Conservation (phyloP, 208 protist genomes). For the Leishmania tarentolae region DNA sequence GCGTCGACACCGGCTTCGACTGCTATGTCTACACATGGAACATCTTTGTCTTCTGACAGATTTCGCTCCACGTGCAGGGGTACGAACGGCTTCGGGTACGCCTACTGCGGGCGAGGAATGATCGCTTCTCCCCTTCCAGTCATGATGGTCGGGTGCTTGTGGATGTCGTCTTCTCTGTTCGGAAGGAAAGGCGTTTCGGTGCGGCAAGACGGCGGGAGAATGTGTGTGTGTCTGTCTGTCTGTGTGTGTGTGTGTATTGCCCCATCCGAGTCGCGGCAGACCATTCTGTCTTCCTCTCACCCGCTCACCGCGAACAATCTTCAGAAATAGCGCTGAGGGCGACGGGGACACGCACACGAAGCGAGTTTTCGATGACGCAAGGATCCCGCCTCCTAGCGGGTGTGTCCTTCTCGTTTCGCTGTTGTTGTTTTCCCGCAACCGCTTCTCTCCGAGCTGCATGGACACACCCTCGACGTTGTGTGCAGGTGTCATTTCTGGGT, state of each 20-base stretch:
- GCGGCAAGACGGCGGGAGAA: background rate
- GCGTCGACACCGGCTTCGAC: constrained; percentile 72
- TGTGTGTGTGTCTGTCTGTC: no score
- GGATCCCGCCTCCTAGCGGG: background rate
- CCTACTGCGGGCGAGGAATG: background rate
- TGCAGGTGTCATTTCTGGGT: background rate
- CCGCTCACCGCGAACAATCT: background rate
- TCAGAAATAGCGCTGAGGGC: background rate
- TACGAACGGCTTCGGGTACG: background rate
- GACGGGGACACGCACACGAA: no score
- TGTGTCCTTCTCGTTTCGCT: background rate
- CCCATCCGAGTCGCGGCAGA: background rate
- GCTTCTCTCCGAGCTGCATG: background rate
- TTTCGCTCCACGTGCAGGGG: background rate
- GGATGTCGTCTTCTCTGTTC: no score
- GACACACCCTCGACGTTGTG: background rate
- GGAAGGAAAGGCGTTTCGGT: background rate
- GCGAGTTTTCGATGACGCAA: no score
- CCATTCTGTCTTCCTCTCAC: background rate
- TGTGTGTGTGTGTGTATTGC: background rate
- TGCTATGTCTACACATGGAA: constrained; percentile 82
- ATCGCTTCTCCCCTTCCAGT: no score
- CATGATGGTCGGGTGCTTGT: no score
- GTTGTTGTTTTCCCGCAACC: background rate
- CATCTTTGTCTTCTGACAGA: constrained; percentile 68